Conservation (phyloP, 1,139 yeast species). For the Debaryomyces subglobosus region DNA sequence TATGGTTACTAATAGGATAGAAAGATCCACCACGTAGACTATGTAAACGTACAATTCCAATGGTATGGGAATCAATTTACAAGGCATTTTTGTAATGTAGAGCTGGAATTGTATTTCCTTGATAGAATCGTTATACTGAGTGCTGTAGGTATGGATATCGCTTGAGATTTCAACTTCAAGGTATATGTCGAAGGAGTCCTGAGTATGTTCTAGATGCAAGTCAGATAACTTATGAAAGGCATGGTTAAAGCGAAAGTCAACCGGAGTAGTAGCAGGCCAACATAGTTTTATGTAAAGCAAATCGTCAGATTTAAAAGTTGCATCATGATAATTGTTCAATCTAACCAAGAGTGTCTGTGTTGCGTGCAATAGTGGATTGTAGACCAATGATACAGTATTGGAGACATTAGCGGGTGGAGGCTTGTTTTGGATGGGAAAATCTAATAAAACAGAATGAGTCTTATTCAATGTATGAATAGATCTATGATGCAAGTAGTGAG, state of each 20-base stretch:
- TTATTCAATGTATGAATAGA: slow-evolving; percentile 21
- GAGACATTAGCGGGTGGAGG: neutral
- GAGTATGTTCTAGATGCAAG: slow-evolving; percentile 9
- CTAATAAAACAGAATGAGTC: slow-evolving; percentile 28
- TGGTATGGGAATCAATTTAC: slow-evolving; percentile 40
- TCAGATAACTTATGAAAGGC: slow-evolving; percentile 21
- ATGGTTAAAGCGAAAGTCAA: slow-evolving; percentile 30
- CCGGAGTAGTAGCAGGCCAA: slow-evolving; percentile 50
- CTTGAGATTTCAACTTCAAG: slow-evolving; percentile 29
- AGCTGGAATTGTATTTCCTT: slow-evolving; percentile 29
- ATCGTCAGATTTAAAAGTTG: slow-evolving; percentile 33
- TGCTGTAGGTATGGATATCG: slow-evolving; percentile 28
- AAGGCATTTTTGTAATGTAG: slow-evolving; percentile 36
- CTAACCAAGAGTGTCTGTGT: slow-evolving; percentile 28
- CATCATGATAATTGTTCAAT: slow-evolving; percentile 38
- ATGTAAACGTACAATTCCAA: slow-evolving; percentile 40
- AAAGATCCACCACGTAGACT: slow-evolving; percentile 33
- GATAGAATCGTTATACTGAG: slow-evolving; percentile 15
- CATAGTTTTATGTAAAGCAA: slow-evolving; percentile 41
- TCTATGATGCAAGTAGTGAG: neutral
- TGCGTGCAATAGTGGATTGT: slow-evolving; percentile 21
- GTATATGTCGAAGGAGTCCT: slow-evolving; percentile 32
- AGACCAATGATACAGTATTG: slow-evolving; percentile 11
- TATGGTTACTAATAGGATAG: slow-evolving; percentile 18
- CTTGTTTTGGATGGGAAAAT: slow-evolving; percentile 32